A percentile compares a stretch with the other conserved stretches of the same genome.
phyloP scores from a whole-genome alignment of 2,329 filamentous ascomycete species.

The Neocucurbitaria cava region DNA sequence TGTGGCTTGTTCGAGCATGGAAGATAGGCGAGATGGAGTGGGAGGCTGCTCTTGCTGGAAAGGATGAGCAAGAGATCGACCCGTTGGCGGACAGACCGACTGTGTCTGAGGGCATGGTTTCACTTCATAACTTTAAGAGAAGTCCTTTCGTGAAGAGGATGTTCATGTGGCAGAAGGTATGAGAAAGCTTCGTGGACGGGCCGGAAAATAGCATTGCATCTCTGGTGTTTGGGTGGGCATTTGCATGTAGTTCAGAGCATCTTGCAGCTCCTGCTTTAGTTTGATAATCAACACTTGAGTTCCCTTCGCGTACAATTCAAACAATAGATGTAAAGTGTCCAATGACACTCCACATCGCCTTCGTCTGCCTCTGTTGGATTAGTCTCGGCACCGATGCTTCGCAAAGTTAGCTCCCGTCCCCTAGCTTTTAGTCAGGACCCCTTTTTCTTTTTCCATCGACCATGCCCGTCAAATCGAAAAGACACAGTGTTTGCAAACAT shows the following conservation, averaged over 20 bases:
- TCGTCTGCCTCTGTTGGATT: not conserved
- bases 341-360: not conserved
- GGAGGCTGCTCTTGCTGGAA: slow-evolving; percentile 42
- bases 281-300: no score
- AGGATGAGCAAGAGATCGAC: slow-evolving; percentile 30
- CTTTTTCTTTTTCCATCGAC: slow-evolving; percentile 2
- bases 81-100: slow-evolving; percentile 13
- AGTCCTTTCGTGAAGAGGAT: slow-evolving; percentile 38
- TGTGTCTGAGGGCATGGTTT: not conserved
- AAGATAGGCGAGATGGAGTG: slow-evolving; percentile 64
- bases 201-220: not conserved
- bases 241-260: not conserved
- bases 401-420: slow-evolving; percentile 11
- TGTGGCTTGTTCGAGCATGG: slow-evolving; percentile 66
- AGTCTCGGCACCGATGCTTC: slow-evolving; percentile 2
- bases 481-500: not conserved
- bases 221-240: not conserved
- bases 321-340: not conserved
- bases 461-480: slow-evolving; percentile 3
- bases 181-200: not conserved
- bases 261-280: not conserved
- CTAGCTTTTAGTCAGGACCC: slow-evolving; percentile 8
- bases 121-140: slow-evolving; percentile 19
- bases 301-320: no score
- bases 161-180: slow-evolving; percentile 41